Percentiles rank a stretch among this genome's conserved stretches.
Evolutionary conservation across 768 basidiomycete species (phyloP).

Genomic region (Termitomyces sp.): DNA sequence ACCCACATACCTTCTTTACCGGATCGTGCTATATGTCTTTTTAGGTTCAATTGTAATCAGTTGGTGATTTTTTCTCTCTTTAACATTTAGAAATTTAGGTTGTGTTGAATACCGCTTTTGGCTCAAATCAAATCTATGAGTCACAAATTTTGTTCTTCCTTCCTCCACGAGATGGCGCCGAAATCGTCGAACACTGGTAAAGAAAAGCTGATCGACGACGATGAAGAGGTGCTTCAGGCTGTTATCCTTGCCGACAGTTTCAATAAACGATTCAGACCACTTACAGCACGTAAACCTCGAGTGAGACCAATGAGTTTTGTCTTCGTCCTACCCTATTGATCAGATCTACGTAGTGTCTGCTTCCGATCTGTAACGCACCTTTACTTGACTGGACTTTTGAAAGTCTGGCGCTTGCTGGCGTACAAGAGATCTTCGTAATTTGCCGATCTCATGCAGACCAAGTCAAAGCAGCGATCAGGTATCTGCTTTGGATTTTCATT

Average conservation of each 20-base stretch:
- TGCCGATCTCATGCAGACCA: slow-evolving; percentile 88
- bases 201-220: slow-evolving; percentile 64
- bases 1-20: slow-evolving; percentile 58
- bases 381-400: slow-evolving; percentile 97
- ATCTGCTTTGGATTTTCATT: slow-evolving; percentile 25
- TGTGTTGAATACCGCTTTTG: slow-evolving; percentile 4
- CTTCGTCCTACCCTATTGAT: slow-evolving; percentile 13
- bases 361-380: slow-evolving; percentile 93
- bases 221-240: slow-evolving; percentile 89
- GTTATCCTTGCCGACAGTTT: slow-evolving; percentile 96
- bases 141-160: slow-evolving; percentile 22
- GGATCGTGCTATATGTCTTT: slow-evolving; percentile 57
- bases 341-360: slow-evolving; percentile 61
- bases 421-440: slow-evolving; percentile 95
- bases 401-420: slow-evolving; percentile 89
- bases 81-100: not conserved
- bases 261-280: slow-evolving; percentile 88
- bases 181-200: slow-evolving; percentile 54
- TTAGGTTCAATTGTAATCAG: slow-evolving; percentile 61
- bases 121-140: slow-evolving; percentile 18
- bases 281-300: slow-evolving; percentile 86
- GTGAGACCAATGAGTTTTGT: slow-evolving; percentile 41
- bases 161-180: slow-evolving; percentile 47
- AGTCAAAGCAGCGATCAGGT: slow-evolving; percentile 86
- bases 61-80: slow-evolving; percentile 27